A percentile compares a stretch with the other conserved stretches of the same genome.
These are phyloP conservation scores for Nemophila menziesii DNA, from an alignment of 257 asterid genomes.

Conservation along the genomic window DNA sequence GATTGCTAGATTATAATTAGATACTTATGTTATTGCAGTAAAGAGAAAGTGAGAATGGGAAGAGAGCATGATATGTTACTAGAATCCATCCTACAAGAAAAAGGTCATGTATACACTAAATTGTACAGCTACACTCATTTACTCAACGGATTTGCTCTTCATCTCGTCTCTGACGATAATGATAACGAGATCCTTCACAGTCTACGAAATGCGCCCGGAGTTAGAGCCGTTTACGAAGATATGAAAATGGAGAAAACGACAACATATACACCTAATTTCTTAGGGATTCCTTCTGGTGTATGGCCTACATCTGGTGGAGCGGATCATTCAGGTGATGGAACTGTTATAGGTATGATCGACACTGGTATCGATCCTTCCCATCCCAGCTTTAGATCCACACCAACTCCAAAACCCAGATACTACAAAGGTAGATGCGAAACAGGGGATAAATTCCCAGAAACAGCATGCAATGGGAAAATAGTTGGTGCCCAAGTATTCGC, in stretches of 20 bases:
- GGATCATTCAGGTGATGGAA: slow-evolving; percentile 34
- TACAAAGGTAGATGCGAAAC: slow-evolving; percentile 46
- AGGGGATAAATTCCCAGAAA: slow-evolving; percentile 34
- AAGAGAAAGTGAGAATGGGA: slow-evolving; percentile 13
- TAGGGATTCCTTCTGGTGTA: slow-evolving; percentile 35
- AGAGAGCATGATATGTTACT: slow-evolving; percentile 34
- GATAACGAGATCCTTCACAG: slow-evolving; percentile 26
- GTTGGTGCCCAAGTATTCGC: slow-evolving; percentile 64
- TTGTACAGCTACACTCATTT: slow-evolving; percentile 58
- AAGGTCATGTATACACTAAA: slow-evolving; percentile 34
- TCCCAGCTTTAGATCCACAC: slow-evolving; percentile 34
- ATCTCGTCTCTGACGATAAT: slow-evolving; percentile 24
- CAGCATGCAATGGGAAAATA: slow-evolving; percentile 51
- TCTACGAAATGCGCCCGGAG: slow-evolving; percentile 25
- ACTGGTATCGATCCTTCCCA: slow-evolving; percentile 58
- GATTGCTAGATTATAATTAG: too few relatives aligned
- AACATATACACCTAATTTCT: slow-evolving; percentile 50
- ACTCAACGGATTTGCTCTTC: slow-evolving; percentile 52
- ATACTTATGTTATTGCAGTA: too few relatives aligned
- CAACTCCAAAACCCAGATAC: slow-evolving; percentile 14
- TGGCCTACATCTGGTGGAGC: slow-evolving; percentile 57
- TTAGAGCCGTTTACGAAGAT: slow-evolving; percentile 43
- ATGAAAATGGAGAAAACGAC: slow-evolving; percentile 42
- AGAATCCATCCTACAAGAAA: slow-evolving; percentile 26
- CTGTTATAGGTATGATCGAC: slow-evolving; percentile 63